phyloP scores from a whole-genome alignment of 768 basidiomycete species.

The Tulasnella sp. region DNA sequence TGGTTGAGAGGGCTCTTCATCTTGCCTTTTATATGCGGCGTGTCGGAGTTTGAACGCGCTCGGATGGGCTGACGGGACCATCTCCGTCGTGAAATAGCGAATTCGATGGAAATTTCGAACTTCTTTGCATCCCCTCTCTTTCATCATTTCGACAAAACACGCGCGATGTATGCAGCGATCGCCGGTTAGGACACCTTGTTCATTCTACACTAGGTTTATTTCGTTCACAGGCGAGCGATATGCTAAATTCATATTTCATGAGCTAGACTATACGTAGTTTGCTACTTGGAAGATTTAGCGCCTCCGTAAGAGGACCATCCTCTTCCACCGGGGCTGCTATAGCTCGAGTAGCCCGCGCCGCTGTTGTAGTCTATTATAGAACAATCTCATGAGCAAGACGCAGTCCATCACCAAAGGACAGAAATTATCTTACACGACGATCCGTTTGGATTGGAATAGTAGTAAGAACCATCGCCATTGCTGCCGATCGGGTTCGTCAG shows the following conservation, averaged over 20 bases:
- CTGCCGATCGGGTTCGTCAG: not conserved
- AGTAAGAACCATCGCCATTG: slow-evolving; percentile 33
- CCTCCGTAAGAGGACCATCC: slow-evolving; percentile 7
- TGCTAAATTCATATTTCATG: not conserved
- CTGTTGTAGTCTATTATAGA: slow-evolving; percentile 6
- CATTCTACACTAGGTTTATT: too few species aligned
- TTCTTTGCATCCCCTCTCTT: too few species aligned
- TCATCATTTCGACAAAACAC: too few species aligned
- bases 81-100: too few species aligned
- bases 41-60: too few species aligned
- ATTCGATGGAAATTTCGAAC: too few species aligned
- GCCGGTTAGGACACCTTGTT: too few species aligned
- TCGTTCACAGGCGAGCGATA: not conserved
- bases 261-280: not conserved
- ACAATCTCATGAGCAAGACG: not conserved
- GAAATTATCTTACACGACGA: slow-evolving; percentile 5
- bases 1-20: too few species aligned
- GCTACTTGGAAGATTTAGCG: not conserved
- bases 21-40: too few species aligned
- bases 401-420: not conserved
- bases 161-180: too few species aligned
- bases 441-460: slow-evolving; percentile 13
- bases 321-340: slow-evolving; percentile 5
- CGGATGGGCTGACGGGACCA: too few species aligned
- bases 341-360: not conserved